Percentiles rank a stretch among this genome's conserved stretches.
Evolutionary conservation across 1,284 basidiomycete genomes (phyloP).

Genomic region (Papiliotrema terrestris): DNA sequence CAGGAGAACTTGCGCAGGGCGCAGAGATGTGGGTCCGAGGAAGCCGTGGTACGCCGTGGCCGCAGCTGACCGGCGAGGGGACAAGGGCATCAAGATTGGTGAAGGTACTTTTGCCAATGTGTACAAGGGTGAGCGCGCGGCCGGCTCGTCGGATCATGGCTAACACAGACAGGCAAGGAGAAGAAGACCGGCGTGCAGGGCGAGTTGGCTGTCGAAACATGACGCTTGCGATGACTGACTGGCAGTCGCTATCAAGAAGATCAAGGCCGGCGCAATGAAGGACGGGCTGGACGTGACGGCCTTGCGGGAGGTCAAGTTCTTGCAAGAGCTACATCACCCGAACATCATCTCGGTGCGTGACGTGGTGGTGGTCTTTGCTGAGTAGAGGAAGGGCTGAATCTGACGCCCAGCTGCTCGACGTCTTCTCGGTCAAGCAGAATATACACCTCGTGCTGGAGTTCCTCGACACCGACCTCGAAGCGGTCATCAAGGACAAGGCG

Average conservation of each 20-base stretch:
- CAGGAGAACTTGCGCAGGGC: constrained; percentile 37
- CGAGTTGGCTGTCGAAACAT: constrained; percentile 5
- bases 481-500: constrained; percentile 88
- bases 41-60: not conserved
- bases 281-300: constrained; percentile 99
- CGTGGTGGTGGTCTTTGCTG: too few species aligned
- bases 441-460: constrained; percentile 97
- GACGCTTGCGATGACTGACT: too few species aligned
- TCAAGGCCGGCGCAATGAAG: constrained; percentile 93
- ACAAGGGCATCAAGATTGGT: constrained; percentile 81
- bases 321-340: constrained; percentile 88
- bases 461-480: constrained; percentile 94
- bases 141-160: not conserved
- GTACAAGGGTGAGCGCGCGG: constrained; percentile 67
- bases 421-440: constrained; percentile 94
- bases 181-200: constrained; percentile 38
- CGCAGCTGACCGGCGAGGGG: constrained; percentile 27
- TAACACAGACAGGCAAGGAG: constrained; percentile 21
- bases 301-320: constrained; percentile 94
- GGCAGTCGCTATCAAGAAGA: constrained; percentile 95
- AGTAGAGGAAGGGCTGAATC: too few species aligned
- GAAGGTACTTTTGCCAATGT: constrained; percentile 98
- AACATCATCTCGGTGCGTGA: constrained; percentile 83
- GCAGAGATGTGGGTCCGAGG: constrained; percentile 26
- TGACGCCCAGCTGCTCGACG: constrained; percentile 74